Evolutionary conservation across 73 alveolate genomes (phyloP).

Genomic region (Uronychia setigera): DNA sequence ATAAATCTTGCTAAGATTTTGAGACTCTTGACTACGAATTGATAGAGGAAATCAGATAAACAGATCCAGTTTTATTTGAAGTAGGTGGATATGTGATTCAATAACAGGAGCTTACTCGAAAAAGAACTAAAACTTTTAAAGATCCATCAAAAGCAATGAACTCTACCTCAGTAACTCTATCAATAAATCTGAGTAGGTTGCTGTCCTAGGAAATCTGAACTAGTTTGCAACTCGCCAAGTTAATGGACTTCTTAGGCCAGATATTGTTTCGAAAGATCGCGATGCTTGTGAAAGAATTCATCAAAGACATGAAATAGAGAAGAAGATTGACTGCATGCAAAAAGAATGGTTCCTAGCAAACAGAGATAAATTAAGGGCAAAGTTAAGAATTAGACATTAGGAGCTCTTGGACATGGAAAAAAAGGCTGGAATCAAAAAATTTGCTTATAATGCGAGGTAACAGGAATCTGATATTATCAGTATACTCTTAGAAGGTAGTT

Average conservation of each 20-base stretch:
- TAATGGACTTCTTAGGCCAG: conserved; percentile 24
- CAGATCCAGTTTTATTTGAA: conserved; percentile 18
- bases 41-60: not conserved
- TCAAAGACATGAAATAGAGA: conserved; percentile 12
- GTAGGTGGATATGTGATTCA: not conserved
- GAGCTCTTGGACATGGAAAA: conserved; percentile 15
- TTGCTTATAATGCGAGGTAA: conserved; percentile 4
- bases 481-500: conserved; percentile 2
- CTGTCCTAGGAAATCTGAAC: conserved; percentile 13
- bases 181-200: not conserved
- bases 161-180: not conserved
- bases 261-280: conserved; percentile 23
- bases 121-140: conserved; percentile 21
- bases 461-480: conserved; percentile 7
- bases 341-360: conserved; percentile 26
- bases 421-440: conserved; percentile 21
- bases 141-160: conserved; percentile 32
- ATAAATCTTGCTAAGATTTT: conserved; percentile 20
- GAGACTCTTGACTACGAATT: conserved; percentile 18
- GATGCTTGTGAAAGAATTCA: conserved; percentile 34
- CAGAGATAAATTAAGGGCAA: conserved; percentile 30
- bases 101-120: conserved; percentile 17
- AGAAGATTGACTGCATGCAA: not conserved
- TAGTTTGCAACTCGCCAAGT: conserved; percentile 24
- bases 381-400: conserved; percentile 12